These are phyloP conservation scores for Emmonsiellopsis sp. DNA, from an alignment of 2,329 filamentous ascomycete genomes.

Conservation along the genomic window DNA sequence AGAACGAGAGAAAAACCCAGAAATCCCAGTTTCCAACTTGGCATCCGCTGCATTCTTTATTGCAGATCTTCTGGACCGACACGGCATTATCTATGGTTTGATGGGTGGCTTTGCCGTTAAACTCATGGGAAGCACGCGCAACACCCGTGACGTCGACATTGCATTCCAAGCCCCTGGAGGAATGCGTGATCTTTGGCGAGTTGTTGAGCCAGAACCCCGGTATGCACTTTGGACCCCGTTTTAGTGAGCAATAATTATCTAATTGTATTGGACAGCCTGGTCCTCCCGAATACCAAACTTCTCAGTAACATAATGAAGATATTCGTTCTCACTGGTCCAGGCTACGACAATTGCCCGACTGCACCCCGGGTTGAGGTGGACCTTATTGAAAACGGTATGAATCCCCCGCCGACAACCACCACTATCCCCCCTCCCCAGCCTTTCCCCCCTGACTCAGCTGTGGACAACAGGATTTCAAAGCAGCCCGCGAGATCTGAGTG, in stretches of 20 bases:
- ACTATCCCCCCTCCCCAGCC: neutral
- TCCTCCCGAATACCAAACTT: neutral
- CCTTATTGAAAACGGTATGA: slow-evolving; percentile 2
- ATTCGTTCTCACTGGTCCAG: slow-evolving; percentile 4
- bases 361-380: slow-evolving; percentile 1
- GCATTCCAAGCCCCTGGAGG: neutral
- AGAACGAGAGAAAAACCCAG: too few relatives aligned
- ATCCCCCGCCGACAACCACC: too few relatives aligned
- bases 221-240: neutral
- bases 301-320: neutral
- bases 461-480: slow-evolving; percentile 1
- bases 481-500: slow-evolving; percentile 4
- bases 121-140: neutral
- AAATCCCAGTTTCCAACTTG: too few relatives aligned
- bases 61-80: too few relatives aligned
- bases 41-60: too few relatives aligned
- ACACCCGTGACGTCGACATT: neutral
- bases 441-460: neutral
- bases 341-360: slow-evolving; percentile 1
- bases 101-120: slow-evolving; percentile 15
- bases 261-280: neutral
- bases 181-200: neutral
- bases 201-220: neutral
- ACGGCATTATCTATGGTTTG: too few relatives aligned
- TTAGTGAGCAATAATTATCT: too few relatives aligned